Evolutionary conservation across 345 rosid species (phyloP).

Genomic region (Passiflora organensis): DNA sequence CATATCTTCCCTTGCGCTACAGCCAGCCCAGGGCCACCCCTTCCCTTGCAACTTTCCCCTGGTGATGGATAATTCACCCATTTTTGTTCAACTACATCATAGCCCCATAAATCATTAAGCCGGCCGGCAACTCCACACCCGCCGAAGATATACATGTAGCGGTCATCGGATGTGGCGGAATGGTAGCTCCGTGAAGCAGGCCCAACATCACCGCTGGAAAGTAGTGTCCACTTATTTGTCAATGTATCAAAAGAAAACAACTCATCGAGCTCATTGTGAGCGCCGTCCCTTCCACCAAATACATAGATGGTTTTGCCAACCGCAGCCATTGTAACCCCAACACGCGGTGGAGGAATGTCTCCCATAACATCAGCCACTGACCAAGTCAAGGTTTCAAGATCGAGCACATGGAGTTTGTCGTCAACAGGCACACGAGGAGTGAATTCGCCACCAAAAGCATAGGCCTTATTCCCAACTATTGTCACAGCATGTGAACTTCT

Average conservation of each 20-base stretch:
- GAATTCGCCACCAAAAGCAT: conserved; percentile 81
- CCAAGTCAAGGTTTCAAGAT: conserved; percentile 59
- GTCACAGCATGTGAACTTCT: conserved; percentile 90
- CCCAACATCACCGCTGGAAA: conserved; percentile 49
- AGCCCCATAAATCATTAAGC: conserved; percentile 83
- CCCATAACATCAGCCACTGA: conserved; percentile 53
- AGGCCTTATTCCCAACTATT: conserved; percentile 53
- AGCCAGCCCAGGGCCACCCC: conserved; percentile 79
- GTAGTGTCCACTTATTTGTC: conserved; percentile 53
- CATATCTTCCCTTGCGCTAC: conserved; percentile 63
- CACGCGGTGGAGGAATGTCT: conserved; percentile 81
- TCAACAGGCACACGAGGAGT: conserved; percentile 83
- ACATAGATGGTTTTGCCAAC: conserved; percentile 52
- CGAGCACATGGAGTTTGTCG: conserved; percentile 64
- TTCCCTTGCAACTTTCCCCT: conserved; percentile 56
- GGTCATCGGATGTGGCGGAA: conserved; percentile 47
- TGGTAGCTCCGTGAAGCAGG: conserved; percentile 85
- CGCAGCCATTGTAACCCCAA: conserved; percentile 80
- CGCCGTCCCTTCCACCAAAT: conserved; percentile 72
- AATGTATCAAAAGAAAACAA: conserved; percentile 60
- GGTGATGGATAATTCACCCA: conserved; percentile 57
- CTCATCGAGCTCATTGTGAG: conserved; percentile 75
- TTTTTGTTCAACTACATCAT: conserved; percentile 46
- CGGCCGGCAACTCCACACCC: conserved; percentile 78
- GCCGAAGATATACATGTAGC: conserved; percentile 63